Conservation (phyloP, 163 green algal species). For the Chlorella variabilis region DNA sequence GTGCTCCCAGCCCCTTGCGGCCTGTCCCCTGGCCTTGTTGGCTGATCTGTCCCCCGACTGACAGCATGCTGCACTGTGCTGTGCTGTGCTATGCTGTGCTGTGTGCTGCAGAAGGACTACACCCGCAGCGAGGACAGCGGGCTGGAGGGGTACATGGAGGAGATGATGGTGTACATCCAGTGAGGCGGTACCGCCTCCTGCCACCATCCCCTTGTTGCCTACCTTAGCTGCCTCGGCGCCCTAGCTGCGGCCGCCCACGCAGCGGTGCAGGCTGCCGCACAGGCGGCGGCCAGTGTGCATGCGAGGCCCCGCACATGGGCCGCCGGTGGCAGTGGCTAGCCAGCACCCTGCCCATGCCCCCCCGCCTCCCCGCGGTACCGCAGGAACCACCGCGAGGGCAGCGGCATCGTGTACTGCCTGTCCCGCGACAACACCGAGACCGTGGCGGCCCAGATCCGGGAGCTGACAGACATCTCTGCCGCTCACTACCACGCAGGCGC, state of each 20-base stretch:
- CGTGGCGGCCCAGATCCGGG: constrained; percentile 58
- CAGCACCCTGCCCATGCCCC: too few relatives aligned
- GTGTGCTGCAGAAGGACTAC: constrained; percentile 64
- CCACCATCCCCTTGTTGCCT: too few relatives aligned
- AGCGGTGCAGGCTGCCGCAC: too few relatives aligned
- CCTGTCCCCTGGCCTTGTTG: neutral
- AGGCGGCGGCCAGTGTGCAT: too few relatives aligned
- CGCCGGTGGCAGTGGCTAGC: too few relatives aligned
- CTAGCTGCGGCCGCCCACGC: too few relatives aligned
- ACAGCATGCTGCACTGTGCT: too few relatives aligned
- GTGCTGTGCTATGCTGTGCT: neutral
- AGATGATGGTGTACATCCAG: constrained; percentile 70
- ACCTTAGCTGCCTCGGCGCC: too few relatives aligned
- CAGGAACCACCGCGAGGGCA: constrained; percentile 36
- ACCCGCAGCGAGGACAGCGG: constrained; percentile 54
- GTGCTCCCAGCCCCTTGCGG: too few relatives aligned
- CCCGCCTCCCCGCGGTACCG: neutral
- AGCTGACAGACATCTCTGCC: constrained; percentile 59
- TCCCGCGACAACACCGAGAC: constrained; percentile 68
- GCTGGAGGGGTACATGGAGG: constrained; percentile 47
- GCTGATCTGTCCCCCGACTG: too few relatives aligned
- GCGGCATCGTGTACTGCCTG: constrained; percentile 85
- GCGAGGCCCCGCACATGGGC: too few relatives aligned
- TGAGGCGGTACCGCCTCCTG: too few relatives aligned
- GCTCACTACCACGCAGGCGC: constrained; percentile 86